Percentiles rank a stretch among this genome's conserved stretches.
Conservation (phyloP, 2,329 filamentous ascomycete genomes). For the Neonectria sp. region DNA sequence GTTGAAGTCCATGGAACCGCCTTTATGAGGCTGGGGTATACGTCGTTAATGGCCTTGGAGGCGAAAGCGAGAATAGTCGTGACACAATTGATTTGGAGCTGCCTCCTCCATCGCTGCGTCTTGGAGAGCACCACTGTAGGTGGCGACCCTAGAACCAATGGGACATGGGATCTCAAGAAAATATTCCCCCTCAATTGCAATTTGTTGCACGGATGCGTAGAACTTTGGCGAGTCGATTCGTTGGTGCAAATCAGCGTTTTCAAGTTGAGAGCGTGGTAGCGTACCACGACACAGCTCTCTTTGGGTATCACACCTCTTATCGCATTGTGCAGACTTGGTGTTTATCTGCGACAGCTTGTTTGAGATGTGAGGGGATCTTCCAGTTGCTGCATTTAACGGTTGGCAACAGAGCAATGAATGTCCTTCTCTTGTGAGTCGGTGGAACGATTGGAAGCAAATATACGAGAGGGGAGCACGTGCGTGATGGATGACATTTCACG, state of each 20-base stretch:
- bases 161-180: not conserved
- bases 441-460: not conserved
- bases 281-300: not conserved
- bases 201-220: not conserved
- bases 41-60: not conserved
- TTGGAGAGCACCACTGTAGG: not conserved
- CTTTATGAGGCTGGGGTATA: not conserved
- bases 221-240: not conserved
- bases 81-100: not conserved
- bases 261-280: not conserved
- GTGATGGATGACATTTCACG: not conserved
- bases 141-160: not conserved
- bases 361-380: not conserved
- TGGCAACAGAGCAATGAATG: not conserved
- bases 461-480: not conserved
- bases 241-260: not conserved
- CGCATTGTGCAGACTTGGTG: not conserved
- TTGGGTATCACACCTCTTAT: not conserved
- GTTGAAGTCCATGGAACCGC: not conserved
- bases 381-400: not conserved
- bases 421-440: not conserved
- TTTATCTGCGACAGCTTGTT: not conserved
- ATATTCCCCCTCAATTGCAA: not conserved
- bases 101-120: not conserved
- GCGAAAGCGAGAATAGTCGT: not conserved